Evolutionary conservation across 768 basidiomycete genomes (phyloP), one percentile per base, ranked within the genome.

Genomic region (Amanita phalloides): DNA sequence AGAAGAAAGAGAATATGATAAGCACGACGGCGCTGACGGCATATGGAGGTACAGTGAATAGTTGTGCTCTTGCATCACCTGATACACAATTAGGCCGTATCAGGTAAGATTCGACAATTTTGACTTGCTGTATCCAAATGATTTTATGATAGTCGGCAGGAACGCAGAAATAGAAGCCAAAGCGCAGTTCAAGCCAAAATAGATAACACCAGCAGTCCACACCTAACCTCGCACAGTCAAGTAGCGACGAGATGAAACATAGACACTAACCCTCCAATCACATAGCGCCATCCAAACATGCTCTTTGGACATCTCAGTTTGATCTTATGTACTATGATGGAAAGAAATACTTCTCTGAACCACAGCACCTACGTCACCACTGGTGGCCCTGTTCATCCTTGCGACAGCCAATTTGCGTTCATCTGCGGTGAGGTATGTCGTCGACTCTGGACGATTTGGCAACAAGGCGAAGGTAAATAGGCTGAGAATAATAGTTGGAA

Each of bases 11-110:
- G 48, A 79, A 73, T 2, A 66, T 32, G 28, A 79, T 68, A 32
- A 89, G 69, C n/a, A 86, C 73, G 9, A 81, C 66, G 1, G 86
- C 77, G 2, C 82, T 77, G 17, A 83, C 80, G 1, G 79, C 82
- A 60, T 91, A 90, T 3, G 90, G 90, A 2, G 88, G 87, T 3
- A 91, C 86, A 0, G 88, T 88, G 47, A 88, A 72, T 1, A 90
- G 61, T 58, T 91, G 86, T 0, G 84, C 79, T 32, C 72, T 63
- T 11, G 85, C 83, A 55, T 78, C 74, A 28, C 76, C 86, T 86
- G 52, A 6, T 26, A 47, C 30, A 32, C 37, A 60, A 30, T 45
- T 4, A 53, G 46, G 37, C 10, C 26, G 8, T 33, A 20, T 56
- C 28, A n/a, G 14, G 2, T 28, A 21, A 25, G 11, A 33, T 17